Base-by-base conservation (phyloP, 2,329 filamentous ascomycete genomes). In the Paraphaeosphaeria sporulosa region DNA sequence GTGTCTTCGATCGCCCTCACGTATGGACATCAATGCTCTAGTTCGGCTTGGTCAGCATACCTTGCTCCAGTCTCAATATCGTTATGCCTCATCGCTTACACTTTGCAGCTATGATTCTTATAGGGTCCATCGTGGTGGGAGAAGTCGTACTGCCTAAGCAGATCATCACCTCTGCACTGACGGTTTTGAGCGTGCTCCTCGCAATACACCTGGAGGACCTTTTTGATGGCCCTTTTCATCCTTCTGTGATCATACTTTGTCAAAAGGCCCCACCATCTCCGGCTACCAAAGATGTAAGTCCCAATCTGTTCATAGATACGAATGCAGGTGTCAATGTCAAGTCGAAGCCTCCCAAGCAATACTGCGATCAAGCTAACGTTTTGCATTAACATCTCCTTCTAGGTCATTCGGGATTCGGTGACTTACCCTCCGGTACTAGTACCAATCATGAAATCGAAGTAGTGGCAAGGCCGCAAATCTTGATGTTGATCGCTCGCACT, bases 401-500 rank as follows among this genome's bases (percentile, higher is more conserved):
- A 34, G 8, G n/a, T 19, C 4, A n/a, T 32, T 4, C 21, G 17
- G 44, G 36, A 2, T 44, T 4, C 12, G 30, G 30, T 2, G 30
- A 8, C 51, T 43, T 44, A 54, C 51, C 51, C 51, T 34, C 51
- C 51, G n/a, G 51, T 54, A 15, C 51, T 54, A 13, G 51, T 54
- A 21, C 51, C 51, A 7, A 54, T 17, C n/a, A 54, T 43, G 42
- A 46, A 44, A 19, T 54, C 51, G 19, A 54, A 43, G 27, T 54
- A 54, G 27, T 54, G 51, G 23, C 51, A 54, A 43, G 23, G 38
- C 9, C 27, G 30, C 21, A 23, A 19, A 6, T 30, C 27, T 17
- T 19, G 19, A 12, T 2, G 13, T 5, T 38, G 19, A 32, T 44
- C 51, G n/a, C 42, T 13, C 51, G n/a, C 23, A 21, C 10, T 25